phyloP scores from a whole-genome alignment of 352 stramenopile species.

The Elongisporangium anandrum region DNA sequence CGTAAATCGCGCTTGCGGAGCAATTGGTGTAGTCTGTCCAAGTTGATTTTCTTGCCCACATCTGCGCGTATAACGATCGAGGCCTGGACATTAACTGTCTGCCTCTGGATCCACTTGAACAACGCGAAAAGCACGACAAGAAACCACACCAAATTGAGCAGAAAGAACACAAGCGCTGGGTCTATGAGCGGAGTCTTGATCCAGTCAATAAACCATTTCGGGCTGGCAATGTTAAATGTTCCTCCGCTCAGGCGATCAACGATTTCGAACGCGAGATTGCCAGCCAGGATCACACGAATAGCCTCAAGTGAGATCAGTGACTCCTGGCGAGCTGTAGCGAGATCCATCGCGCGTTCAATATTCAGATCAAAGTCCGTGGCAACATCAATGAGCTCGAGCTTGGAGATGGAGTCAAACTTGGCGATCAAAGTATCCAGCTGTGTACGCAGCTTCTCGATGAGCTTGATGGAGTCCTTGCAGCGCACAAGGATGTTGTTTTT shows the following conservation, averaged over 20 bases:
- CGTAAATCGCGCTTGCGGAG: conserved; percentile 34
- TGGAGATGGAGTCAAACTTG: conserved; percentile 87
- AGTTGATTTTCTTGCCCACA: conserved; percentile 57
- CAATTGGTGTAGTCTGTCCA: conserved; percentile 32
- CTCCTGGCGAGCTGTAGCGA: conserved; percentile 55
- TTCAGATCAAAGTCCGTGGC: conserved; percentile 88
- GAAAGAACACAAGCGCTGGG: conserved; percentile 63
- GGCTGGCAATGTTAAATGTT: conserved; percentile 88
- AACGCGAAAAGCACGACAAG: conserved; percentile 54
- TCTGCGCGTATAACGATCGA: conserved; percentile 87
- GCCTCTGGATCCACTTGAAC: conserved; percentile 29
- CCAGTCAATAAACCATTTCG: conserved; percentile 78
- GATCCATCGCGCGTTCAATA: conserved; percentile 79
- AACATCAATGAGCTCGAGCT: conserved; percentile 86
- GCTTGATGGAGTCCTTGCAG: conserved; percentile 95
- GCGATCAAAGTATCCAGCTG: conserved; percentile 91
- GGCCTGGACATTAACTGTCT: conserved; percentile 68
- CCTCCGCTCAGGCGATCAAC: conserved; percentile 93
- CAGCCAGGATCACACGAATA: conserved; percentile 91
- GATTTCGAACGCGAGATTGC: conserved; percentile 92
- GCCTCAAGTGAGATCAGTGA: conserved; percentile 75
- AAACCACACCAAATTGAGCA: conserved; percentile 76
- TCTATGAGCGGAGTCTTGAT: conserved; percentile 69
- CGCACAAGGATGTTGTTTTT: conserved; percentile 90
- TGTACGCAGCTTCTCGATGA: conserved; percentile 87